Percentiles rank a stretch among this genome's conserved stretches.
Evolutionary conservation across 495 filamentous ascomycete genomes (phyloP).

Genomic region (Pyrenula aspistea): DNA sequence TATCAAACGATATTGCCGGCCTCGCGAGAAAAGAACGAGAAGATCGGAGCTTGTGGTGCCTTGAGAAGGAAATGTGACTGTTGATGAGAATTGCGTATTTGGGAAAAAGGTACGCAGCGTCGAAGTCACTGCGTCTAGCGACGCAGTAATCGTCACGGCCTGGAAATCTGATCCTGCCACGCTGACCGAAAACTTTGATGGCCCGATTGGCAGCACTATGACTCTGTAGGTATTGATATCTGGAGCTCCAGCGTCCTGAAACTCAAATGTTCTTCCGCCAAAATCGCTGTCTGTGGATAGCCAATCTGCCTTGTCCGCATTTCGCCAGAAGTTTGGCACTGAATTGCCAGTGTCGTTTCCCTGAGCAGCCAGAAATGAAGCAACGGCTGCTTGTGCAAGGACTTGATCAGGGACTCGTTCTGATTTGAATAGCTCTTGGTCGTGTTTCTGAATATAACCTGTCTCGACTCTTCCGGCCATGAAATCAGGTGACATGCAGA

Average conservation of each 20-base stretch:
- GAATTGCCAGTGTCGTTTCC: not conserved
- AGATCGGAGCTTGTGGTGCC: not conserved
- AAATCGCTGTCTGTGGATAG: not conserved
- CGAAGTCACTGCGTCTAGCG: not conserved
- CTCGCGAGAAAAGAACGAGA: constrained; percentile 23
- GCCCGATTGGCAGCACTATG: not conserved
- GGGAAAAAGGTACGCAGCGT: constrained; percentile 52
- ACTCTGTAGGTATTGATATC: not conserved
- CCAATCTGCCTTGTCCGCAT: not conserved
- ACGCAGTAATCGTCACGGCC: not conserved
- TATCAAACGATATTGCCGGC: constrained; percentile 59
- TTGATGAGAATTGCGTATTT: constrained; percentile 68
- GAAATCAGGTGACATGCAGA: constrained; percentile 72
- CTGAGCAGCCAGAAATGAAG: constrained; percentile 38
- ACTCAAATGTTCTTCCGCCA: not conserved
- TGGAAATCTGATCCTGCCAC: not conserved
- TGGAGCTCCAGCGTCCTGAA: not conserved
- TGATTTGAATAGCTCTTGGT: constrained; percentile 54
- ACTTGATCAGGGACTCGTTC: constrained; percentile 46
- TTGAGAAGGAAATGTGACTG: constrained; percentile 24
- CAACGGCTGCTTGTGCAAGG: constrained; percentile 75
- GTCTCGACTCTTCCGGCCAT: constrained; percentile 86
- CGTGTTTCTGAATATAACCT: constrained; percentile 85
- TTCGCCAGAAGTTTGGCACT: not conserved
- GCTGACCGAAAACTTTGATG: not conserved